Conservation (phyloP, 441 rosid genomes). For the Gossypium schwendimanii region DNA sequence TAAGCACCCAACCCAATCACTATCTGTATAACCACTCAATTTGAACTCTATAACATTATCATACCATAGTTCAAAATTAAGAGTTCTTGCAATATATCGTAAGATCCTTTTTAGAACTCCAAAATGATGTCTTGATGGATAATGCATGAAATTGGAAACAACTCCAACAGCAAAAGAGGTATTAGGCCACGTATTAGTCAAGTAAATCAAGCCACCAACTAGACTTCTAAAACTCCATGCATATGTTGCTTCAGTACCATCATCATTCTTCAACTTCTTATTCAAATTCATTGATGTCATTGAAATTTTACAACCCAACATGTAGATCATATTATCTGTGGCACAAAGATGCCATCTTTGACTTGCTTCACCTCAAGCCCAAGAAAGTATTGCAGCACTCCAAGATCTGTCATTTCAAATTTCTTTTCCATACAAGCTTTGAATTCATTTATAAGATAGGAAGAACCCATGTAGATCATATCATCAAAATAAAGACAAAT, state of each 20-base stretch:
- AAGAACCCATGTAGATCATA: background rate
- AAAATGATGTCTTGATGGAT: conserved; percentile 6
- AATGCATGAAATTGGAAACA: conserved; percentile 9
- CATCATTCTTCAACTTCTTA: background rate
- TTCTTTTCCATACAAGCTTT: background rate
- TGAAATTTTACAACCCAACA: background rate
- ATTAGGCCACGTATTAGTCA: background rate
- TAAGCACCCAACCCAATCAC: too few relatives aligned
- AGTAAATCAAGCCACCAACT: too few relatives aligned
- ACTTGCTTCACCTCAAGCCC: background rate
- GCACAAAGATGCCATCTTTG: background rate
- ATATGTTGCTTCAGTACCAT: background rate
- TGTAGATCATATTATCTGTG: too few relatives aligned
- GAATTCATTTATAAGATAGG: background rate
- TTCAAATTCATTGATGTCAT: background rate
- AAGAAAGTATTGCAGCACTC: background rate
- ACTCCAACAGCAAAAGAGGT: conserved; percentile 4
- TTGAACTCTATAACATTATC: background rate
- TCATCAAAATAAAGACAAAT: background rate
- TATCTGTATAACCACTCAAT: too few relatives aligned
- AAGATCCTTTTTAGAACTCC: background rate
- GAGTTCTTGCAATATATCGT: background rate
- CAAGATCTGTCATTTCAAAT: background rate
- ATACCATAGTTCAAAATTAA: background rate
- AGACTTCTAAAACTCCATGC: too few relatives aligned